These are phyloP conservation scores for Leccinum barrowsii DNA, from an alignment of 768 basidiomycete species.

Conservation along the genomic window DNA sequence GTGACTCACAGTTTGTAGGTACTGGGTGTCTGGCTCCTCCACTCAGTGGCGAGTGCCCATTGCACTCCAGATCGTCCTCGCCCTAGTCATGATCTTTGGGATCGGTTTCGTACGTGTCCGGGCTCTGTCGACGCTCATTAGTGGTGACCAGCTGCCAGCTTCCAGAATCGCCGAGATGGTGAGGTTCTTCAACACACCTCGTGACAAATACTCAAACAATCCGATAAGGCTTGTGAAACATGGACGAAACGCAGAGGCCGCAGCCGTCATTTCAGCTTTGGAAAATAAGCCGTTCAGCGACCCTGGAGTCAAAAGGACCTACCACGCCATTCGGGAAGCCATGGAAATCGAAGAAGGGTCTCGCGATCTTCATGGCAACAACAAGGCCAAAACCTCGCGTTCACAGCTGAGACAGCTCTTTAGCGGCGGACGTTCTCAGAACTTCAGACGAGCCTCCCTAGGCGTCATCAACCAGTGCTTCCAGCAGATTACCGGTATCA, in stretches of 20 bases:
- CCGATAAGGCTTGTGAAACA: conserved; percentile 50
- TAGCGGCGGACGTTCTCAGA: conserved; percentile 53
- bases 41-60: conserved; percentile 64
- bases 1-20: conserved; percentile 31
- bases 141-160: conserved; percentile 33
- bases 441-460: conserved; percentile 54
- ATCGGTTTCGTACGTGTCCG: conserved; percentile 43
- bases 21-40: conserved; percentile 47
- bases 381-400: neutral
- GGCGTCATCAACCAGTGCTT: conserved; percentile 61
- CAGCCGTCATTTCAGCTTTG: conserved; percentile 60
- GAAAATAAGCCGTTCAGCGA: conserved; percentile 50
- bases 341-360: conserved; percentile 39
- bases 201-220: neutral
- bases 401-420: conserved; percentile 50
- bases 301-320: conserved; percentile 46
- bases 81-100: conserved; percentile 46
- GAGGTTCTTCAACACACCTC: conserved; percentile 1
- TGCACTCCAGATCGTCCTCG: conserved; percentile 55
- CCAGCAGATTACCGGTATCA: conserved; percentile 68
- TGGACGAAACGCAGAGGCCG: conserved; percentile 51
- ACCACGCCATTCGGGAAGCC: conserved; percentile 52
- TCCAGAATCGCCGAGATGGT: conserved; percentile 60
- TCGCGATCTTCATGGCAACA: neutral
- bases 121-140: neutral